Evolutionary conservation across 306 rosid genomes (phyloP).

Genomic region (Trichosanthes cucumerina): DNA sequence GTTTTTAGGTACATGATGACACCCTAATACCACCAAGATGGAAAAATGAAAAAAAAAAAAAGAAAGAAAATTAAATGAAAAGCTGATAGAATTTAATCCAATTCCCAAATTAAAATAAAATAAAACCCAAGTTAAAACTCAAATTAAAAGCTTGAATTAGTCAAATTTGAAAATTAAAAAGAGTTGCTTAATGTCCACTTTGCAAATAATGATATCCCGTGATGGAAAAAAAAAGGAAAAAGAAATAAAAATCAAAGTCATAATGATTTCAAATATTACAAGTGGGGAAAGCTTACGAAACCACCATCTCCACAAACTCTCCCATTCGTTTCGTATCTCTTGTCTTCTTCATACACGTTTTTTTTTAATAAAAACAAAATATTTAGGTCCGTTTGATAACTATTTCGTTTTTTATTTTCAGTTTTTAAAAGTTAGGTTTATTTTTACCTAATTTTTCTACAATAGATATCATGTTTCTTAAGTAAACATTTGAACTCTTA

Average conservation of each 20-base stretch:
- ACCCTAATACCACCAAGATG: conserved; percentile 2
- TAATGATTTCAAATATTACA: conserved; percentile 15
- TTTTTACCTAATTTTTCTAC: no score
- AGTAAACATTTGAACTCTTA: no score
- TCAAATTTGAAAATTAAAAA: not conserved
- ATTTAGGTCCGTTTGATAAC: no score
- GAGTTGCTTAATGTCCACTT: conserved; percentile 12
- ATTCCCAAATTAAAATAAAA: not conserved
- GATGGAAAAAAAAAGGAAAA: not conserved
- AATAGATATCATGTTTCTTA: no score
- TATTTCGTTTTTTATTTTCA: no score
- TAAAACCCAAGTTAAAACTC: not conserved
- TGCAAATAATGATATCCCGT: conserved; percentile 1
- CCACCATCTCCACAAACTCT: conserved; percentile 55
- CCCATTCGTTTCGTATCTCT: conserved; percentile 14
- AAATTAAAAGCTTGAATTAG: not conserved
- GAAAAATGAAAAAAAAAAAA: not conserved
- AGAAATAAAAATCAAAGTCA: not conserved
- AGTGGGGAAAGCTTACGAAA: conserved; percentile 47
- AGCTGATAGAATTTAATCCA: not conserved
- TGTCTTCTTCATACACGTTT: conserved; percentile 4
- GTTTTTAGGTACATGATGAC: conserved; percentile 25
- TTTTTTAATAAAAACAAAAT: not conserved
- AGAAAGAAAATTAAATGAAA: not conserved
- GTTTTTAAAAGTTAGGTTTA: no score